Base-by-base conservation (phyloP, 2,329 filamentous ascomycete genomes). In the Penicillium sp. region DNA sequence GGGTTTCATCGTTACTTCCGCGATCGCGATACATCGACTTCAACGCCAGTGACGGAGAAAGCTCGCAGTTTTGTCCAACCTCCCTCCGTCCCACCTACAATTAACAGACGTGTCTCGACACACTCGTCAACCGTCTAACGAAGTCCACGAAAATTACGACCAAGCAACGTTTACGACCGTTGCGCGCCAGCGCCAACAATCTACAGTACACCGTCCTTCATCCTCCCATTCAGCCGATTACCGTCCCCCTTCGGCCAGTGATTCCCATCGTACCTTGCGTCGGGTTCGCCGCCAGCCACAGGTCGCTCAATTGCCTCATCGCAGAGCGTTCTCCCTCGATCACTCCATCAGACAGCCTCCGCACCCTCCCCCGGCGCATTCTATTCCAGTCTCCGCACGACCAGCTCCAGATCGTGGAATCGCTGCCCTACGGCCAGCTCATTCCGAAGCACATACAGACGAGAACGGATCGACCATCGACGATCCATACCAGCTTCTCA, bases 101-200 rank as follows among this genome's bases (percentile, higher is more conserved):
- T 55, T 67, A 49, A 60, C 66, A 69, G 68, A 68, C 65, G 76
- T 81, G 79, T 78, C 78, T 75, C 71, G 66, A 67, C 67, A 66
- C 67, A 65, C 63, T 62, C 67, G 61, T 60, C 63, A 66, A 71
- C 67, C 69, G 51, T 72, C 75, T 82, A 72, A 83, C 80, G 80
- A 83, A 73, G 71, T 74, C 72, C 69, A 82, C 81, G 80, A 82
- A 63, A 62, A 76, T 78, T 68, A 83, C 81, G 78, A 81, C 70
- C 74, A 69, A 55, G 61, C 67, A 67, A 73, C 75, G 65, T 68
- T 76, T 72, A 75, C 75, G 72, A 72, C 73, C 64, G 66, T 69
- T 67, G 61, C 67, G 62, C 70, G 59, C 69, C 78, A 77, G 71
- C 78, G 73, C 73, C 77, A 77, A 74, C 79, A 77, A 74, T 78